Percentiles rank a stretch among this genome's conserved stretches.
Evolutionary conservation across 2,329 filamentous ascomycete species (phyloP).

Genomic region (Diaporthe batatas): DNA sequence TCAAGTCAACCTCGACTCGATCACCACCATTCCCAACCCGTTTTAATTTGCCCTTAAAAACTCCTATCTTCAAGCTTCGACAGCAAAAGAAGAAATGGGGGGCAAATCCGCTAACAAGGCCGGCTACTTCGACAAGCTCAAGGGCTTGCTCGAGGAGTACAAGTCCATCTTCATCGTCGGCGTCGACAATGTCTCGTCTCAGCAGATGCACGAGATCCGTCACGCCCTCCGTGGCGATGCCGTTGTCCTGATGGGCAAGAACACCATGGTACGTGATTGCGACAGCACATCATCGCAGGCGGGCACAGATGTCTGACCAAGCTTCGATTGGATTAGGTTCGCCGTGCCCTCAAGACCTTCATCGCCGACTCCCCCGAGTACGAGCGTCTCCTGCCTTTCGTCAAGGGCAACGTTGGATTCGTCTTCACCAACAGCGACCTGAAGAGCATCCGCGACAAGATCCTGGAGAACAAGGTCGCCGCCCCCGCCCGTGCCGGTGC

Average conservation of each 20-base stretch:
- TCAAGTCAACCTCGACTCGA: constrained; percentile 43
- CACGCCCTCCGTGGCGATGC: constrained; percentile 88
- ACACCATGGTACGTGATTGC: constrained; percentile 87
- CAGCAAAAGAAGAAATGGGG: constrained; percentile 94
- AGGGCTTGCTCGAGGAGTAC: constrained; percentile 96
- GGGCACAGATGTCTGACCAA: background rate
- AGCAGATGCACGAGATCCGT: constrained; percentile 99
- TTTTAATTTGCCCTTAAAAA: constrained; percentile 91
- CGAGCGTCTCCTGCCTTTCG: constrained; percentile 95
- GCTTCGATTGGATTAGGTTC: constrained; percentile 69
- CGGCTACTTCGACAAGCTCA: constrained; percentile 99
- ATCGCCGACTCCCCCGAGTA: constrained; percentile 92
- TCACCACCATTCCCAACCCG: constrained; percentile 23
- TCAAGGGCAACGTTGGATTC: constrained; percentile 99
- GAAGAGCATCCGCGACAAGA: constrained; percentile 92
- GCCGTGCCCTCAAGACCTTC: constrained; percentile 97
- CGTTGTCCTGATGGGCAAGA: constrained; percentile 99
- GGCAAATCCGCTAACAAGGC: constrained; percentile 95
- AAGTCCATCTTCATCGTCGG: constrained; percentile 96
- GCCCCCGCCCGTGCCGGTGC: constrained; percentile 98
- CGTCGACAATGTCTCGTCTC: constrained; percentile 99
- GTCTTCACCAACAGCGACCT: constrained; percentile 99
- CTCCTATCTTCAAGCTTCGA: constrained; percentile 84
- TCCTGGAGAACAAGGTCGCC: constrained; percentile 96
- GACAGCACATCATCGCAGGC: background rate